Evolutionary conservation across 768 basidiomycete genomes (phyloP).

Genomic region (Coprinopsis cinerea): DNA sequence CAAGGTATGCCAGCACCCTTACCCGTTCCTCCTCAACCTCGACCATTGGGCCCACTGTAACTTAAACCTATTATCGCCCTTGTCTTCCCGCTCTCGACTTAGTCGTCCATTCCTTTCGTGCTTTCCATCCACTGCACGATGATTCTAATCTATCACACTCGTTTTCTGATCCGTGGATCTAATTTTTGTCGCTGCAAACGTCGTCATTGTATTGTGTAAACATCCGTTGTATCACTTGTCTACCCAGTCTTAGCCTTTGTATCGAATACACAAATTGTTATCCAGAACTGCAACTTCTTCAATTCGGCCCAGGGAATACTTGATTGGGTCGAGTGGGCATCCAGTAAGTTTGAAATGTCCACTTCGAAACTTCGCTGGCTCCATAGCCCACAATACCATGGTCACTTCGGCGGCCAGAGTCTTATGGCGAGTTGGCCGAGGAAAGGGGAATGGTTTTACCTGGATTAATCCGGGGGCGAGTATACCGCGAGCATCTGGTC

Average conservation of each 20-base stretch:
- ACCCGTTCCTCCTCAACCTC: not conserved
- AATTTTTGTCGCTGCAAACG: not conserved
- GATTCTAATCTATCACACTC: not conserved
- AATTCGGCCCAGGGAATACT: no score
- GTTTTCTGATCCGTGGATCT: not conserved
- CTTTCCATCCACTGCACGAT: no score
- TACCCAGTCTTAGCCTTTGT: conserved; percentile 6
- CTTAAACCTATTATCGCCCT: not conserved
- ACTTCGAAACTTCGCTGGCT: no score
- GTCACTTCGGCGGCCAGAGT: no score
- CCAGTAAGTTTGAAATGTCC: no score
- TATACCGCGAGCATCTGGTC: no score
- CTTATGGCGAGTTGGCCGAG: no score
- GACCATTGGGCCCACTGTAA: not conserved
- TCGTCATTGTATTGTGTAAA: conserved; percentile 6
- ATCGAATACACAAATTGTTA: conserved; percentile 7
- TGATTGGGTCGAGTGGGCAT: no score
- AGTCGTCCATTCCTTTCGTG: no score
- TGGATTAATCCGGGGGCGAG: no score
- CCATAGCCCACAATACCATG: no score
- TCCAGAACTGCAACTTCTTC: not conserved
- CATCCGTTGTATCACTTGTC: conserved; percentile 5
- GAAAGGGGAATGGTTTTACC: no score
- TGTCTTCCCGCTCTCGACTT: not conserved
- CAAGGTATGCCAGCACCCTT: not conserved